phyloP scores from a whole-genome alignment of 495 filamentous ascomycete species.

The Elaphomyces granulatus region DNA sequence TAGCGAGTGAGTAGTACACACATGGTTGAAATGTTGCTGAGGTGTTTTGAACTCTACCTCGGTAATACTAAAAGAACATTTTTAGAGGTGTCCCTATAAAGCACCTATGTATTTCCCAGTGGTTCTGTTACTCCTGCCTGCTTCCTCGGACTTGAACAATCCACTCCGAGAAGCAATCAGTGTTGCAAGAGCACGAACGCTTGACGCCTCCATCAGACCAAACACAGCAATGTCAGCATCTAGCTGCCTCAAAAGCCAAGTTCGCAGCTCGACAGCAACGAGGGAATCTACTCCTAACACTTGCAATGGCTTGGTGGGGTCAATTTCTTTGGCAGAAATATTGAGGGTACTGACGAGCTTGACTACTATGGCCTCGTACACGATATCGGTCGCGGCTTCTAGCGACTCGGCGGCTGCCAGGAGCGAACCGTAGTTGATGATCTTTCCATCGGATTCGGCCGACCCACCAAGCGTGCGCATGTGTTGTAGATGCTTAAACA shows the following conservation, averaged over 20 bases:
- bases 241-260: conserved; percentile 27
- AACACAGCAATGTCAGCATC: conserved; percentile 24
- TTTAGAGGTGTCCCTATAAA: no score
- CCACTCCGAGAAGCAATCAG: no score
- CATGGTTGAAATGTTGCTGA: no score
- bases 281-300: conserved; percentile 31
- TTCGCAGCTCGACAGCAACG: conserved; percentile 33
- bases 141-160: no score
- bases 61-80: no score
- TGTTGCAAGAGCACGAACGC: conserved; percentile 8
- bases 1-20: no score
- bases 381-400: conserved; percentile 16
- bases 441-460: not conserved
- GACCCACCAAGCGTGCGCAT: no score
- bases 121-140: no score
- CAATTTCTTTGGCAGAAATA: conserved; percentile 26
- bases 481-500: no score
- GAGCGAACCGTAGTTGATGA: no score
- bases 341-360: conserved; percentile 16
- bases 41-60: no score
- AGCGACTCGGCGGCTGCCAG: conserved; percentile 8
- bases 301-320: conserved; percentile 17
- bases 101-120: no score
- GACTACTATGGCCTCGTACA: conserved; percentile 11
- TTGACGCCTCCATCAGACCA: conserved; percentile 23